phyloP scores from a whole-genome alignment of 441 rosid genomes.

The Croton laevigatus region DNA sequence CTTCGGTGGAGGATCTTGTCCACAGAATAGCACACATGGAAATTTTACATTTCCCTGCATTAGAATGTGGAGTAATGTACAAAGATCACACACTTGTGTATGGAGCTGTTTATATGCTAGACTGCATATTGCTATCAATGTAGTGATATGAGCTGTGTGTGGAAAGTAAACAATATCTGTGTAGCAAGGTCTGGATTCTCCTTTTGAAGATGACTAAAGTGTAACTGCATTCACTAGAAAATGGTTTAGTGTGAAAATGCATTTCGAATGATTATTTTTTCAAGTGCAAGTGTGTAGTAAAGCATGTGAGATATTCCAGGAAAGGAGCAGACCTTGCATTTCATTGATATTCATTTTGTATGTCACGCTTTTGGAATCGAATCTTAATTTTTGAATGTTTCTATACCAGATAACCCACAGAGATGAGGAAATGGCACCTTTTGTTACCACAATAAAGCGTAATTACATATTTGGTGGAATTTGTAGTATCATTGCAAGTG shows the following conservation, averaged over 20 bases:
- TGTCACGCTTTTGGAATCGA: background rate
- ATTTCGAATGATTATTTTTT: background rate
- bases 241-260: background rate
- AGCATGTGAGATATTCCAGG: background rate
- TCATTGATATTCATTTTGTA: background rate
- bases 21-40: background rate
- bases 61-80: no score
- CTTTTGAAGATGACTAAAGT: no score
- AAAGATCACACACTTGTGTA: no score
- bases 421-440: slow-evolving; percentile 98
- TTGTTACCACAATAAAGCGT: slow-evolving; percentile 63
- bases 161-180: no score
- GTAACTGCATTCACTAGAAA: background rate
- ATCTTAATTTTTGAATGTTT: background rate
- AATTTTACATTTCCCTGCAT: background rate
- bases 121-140: no score
- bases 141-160: no score
- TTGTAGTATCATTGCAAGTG: slow-evolving; percentile 75
- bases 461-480: slow-evolving; percentile 97
- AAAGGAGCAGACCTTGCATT: background rate
- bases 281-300: background rate
- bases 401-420: slow-evolving; percentile 70
- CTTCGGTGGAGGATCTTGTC: background rate
- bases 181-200: no score
- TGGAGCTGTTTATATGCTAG: no score